Evolutionary conservation across 192 early-diverging fungal genomes (phyloP).

Genomic region (Backusella macrospora): DNA sequence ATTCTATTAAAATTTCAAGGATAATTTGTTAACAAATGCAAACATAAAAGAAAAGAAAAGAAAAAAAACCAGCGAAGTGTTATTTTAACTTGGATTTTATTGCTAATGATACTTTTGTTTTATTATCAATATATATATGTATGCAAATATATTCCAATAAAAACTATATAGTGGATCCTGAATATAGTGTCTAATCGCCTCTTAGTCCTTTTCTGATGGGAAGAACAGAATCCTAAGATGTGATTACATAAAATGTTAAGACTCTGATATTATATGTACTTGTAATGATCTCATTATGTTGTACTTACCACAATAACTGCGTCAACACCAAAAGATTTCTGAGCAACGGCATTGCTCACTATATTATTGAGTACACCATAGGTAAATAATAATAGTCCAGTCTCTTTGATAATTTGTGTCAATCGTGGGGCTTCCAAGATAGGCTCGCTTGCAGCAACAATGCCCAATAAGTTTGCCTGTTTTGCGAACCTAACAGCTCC

Average conservation of each 20-base stretch:
- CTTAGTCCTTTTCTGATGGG: conserved; percentile 6
- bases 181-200: neutral
- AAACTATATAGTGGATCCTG: neutral
- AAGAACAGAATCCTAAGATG: conserved; percentile 12
- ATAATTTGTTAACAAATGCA: neutral
- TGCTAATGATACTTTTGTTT: neutral
- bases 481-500: conserved; percentile 79
- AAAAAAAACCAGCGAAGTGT: neutral
- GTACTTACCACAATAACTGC: conserved; percentile 76
- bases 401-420: conserved; percentile 69
- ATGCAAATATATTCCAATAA: neutral
- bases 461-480: conserved; percentile 70
- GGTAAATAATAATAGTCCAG: conserved; percentile 73
- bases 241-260: neutral
- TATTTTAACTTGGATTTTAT: neutral
- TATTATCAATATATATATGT: neutral
- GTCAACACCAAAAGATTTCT: conserved; percentile 79
- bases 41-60: no score
- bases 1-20: neutral
- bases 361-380: conserved; percentile 82
- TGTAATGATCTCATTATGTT: neutral
- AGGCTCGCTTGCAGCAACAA: conserved; percentile 75
- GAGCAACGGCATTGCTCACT: conserved; percentile 65
- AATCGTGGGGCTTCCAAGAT: conserved; percentile 76
- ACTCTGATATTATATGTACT: neutral